Conservation (phyloP, 1,139 yeast species). For the Scheffersomyces insectosa region DNA sequence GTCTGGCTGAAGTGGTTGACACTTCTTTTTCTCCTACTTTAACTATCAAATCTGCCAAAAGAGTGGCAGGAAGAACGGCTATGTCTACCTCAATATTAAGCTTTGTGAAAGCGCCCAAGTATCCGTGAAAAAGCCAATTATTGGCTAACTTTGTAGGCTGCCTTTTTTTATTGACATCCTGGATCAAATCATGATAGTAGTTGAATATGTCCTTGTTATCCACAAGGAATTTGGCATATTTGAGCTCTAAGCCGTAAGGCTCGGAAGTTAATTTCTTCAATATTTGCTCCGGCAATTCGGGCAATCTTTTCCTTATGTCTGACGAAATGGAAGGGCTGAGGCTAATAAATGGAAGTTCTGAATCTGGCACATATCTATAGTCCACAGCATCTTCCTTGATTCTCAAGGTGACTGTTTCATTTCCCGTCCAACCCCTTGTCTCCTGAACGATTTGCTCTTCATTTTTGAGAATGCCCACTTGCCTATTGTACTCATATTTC, state of each 20-base stretch:
- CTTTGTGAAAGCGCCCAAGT: conserved; percentile 68
- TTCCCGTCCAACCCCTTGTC: conserved; percentile 93
- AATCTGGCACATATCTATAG: conserved; percentile 92
- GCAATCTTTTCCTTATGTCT: conserved; percentile 46
- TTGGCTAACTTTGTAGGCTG: conserved; percentile 48
- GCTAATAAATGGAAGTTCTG: conserved; percentile 69
- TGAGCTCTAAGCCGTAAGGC: conserved; percentile 63
- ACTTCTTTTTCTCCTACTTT: conserved; percentile 22
- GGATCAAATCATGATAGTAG: conserved; percentile 53
- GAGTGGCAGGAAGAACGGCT: conserved; percentile 27
- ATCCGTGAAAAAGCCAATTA: conserved; percentile 84
- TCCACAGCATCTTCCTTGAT: conserved; percentile 81
- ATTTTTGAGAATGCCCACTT: conserved; percentile 41
- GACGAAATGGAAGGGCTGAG: conserved; percentile 39
- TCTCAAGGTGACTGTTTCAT: conserved; percentile 62
- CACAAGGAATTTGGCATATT: conserved; percentile 69
- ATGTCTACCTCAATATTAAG: conserved; percentile 42
- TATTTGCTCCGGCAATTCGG: conserved; percentile 64
- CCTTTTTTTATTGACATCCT: conserved; percentile 15
- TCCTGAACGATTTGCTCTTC: conserved; percentile 50
- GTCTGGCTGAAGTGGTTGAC: conserved; percentile 59
- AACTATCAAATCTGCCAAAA: conserved; percentile 26
- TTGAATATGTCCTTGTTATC: conserved; percentile 44
- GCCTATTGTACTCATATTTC: conserved; percentile 73
- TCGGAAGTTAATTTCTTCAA: conserved; percentile 45